Percentiles rank a stretch among this genome's conserved stretches.
phyloP scores from a whole-genome alignment of 2,329 filamentous ascomycete species.

The Hymenoscyphus fructigenus region DNA sequence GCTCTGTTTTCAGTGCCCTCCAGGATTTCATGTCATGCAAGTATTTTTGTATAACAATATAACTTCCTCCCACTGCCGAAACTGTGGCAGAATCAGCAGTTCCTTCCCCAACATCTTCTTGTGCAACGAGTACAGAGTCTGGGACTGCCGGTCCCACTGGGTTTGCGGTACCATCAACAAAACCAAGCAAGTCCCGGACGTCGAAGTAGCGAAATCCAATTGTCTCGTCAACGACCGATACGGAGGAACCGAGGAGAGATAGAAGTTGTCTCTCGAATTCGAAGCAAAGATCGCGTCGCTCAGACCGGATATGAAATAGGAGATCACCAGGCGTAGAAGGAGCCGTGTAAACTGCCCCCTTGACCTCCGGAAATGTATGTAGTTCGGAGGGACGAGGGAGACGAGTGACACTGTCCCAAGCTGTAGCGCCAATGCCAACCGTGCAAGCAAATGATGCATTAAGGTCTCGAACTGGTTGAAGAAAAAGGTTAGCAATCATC shows the following conservation, averaged over 20 bases:
- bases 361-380: slow-evolving; percentile 48
- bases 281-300: slow-evolving; percentile 56
- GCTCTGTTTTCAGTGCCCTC: slow-evolving; percentile 46
- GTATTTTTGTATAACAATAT: slow-evolving; percentile 60
- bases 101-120: slow-evolving; percentile 38
- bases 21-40: slow-evolving; percentile 51
- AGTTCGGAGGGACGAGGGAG: slow-evolving; percentile 51
- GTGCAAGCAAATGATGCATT: slow-evolving; percentile 49
- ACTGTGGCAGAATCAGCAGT: slow-evolving; percentile 8
- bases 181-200: slow-evolving; percentile 56
- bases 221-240: slow-evolving; percentile 52
- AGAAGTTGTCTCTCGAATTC: slow-evolving; percentile 58
- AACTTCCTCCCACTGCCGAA: slow-evolving; percentile 48
- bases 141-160: slow-evolving; percentile 48
- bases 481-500: not conserved
- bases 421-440: slow-evolving; percentile 52
- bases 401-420: slow-evolving; percentile 49
- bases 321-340: slow-evolving; percentile 56
- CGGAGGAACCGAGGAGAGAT: slow-evolving; percentile 46
- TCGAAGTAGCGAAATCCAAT: slow-evolving; percentile 61
- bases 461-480: slow-evolving; percentile 45
- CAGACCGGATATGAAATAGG: slow-evolving; percentile 58
- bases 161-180: slow-evolving; percentile 61
- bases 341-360: slow-evolving; percentile 50
- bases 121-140: slow-evolving; percentile 45